Evolutionary conservation across 2,329 filamentous ascomycete genomes (phyloP).

Genomic region (Claviceps sp.): DNA sequence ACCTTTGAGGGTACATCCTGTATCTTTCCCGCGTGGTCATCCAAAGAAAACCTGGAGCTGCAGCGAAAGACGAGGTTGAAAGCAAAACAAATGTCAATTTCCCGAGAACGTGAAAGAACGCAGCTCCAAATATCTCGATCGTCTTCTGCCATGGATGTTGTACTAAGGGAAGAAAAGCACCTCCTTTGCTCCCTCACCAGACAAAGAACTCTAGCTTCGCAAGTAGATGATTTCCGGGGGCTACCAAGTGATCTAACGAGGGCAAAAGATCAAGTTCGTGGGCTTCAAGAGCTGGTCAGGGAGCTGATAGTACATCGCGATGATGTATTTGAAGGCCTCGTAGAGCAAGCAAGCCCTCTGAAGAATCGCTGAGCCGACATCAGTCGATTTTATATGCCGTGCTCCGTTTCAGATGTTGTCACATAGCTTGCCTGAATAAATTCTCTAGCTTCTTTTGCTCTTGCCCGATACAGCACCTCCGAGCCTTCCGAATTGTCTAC

Average conservation of each 20-base stretch:
- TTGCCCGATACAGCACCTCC: constrained; percentile 58
- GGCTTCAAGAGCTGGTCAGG: constrained; percentile 49
- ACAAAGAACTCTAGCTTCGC: constrained; percentile 46
- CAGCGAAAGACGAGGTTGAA: constrained; percentile 57
- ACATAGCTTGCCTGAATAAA: not conserved
- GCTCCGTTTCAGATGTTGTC: not conserved
- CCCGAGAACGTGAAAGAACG: constrained; percentile 34
- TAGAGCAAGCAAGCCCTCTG: constrained; percentile 46
- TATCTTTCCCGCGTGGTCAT: constrained; percentile 42
- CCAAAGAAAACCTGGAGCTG: constrained; percentile 60
- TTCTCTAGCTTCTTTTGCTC: constrained; percentile 32
- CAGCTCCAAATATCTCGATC: constrained; percentile 20
- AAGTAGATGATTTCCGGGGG: constrained; percentile 54
- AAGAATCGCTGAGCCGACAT: constrained; percentile 18
- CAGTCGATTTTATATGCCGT: constrained; percentile 1
- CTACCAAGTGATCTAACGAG: constrained; percentile 57
- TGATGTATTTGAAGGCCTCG: constrained; percentile 58
- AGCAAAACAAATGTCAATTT: constrained; percentile 50
- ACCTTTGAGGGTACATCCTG: constrained; percentile 33
- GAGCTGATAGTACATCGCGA: constrained; percentile 52
- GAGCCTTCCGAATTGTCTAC: constrained; percentile 55
- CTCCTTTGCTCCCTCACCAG: constrained; percentile 42
- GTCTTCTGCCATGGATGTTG: constrained; percentile 39
- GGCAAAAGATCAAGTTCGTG: constrained; percentile 58
- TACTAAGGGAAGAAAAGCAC: constrained; percentile 43